A percentile compares a stretch with the other conserved stretches of the same genome.
Evolutionary conservation across 2,329 filamentous ascomycete species (phyloP).

Genomic region (Ceratocystis smalleyi): DNA sequence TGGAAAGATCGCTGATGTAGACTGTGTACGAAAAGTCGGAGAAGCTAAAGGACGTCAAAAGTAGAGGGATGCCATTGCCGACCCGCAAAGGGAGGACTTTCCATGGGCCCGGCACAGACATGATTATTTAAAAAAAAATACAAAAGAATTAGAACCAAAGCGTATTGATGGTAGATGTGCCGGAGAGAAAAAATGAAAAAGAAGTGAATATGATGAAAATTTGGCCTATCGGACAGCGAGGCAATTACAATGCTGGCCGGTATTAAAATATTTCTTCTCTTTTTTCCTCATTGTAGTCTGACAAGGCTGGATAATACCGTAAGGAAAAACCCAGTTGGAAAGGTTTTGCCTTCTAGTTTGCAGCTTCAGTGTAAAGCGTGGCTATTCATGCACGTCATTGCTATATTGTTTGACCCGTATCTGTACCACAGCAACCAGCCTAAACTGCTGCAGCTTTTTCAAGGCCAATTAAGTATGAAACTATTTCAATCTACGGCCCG

Average conservation of each 20-base stretch:
- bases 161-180: not conserved
- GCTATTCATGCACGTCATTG: not conserved
- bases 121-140: slow-evolving; percentile 17
- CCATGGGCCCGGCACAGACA: slow-evolving; percentile 30
- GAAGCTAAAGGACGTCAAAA: slow-evolving; percentile 48
- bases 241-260: not conserved
- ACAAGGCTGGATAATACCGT: not conserved
- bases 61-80: slow-evolving; percentile 35
- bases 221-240: not conserved
- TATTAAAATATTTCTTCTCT: too few relatives aligned
- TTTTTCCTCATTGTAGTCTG: not conserved
- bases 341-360: not conserved
- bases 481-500: slow-evolving; percentile 38
- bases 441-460: slow-evolving; percentile 46
- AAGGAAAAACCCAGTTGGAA: not conserved
- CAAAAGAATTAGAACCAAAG: not conserved
- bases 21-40: slow-evolving; percentile 43
- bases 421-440: slow-evolving; percentile 43
- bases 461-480: slow-evolving; percentile 29
- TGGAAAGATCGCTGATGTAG: slow-evolving; percentile 54
- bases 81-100: slow-evolving; percentile 30
- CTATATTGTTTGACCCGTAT: slow-evolving; percentile 45
- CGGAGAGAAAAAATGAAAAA: not conserved
- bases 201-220: not conserved
- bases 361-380: not conserved